These are phyloP conservation scores for Starmerella stigmatis DNA, from an alignment of 805 yeast species.

Conservation along the genomic window DNA sequence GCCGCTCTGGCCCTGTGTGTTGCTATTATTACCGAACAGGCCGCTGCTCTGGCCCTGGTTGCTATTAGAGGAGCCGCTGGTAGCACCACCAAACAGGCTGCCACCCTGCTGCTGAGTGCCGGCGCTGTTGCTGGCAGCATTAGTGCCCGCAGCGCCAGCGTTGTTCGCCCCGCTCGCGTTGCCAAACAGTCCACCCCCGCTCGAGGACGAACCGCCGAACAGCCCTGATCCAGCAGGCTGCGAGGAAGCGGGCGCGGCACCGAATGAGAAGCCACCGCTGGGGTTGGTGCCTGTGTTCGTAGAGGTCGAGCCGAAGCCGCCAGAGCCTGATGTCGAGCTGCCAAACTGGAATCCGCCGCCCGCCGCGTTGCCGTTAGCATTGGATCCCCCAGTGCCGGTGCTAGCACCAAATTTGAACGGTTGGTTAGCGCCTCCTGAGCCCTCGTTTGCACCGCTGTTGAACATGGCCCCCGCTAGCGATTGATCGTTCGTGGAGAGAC, in stretches of 20 bases:
- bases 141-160: no score
- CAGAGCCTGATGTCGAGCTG: no score
- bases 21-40: no score
- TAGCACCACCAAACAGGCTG: no score
- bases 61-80: no score
- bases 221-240: constrained; percentile 1
- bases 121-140: neutral
- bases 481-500: neutral
- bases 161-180: no score
- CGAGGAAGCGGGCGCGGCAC: no score
- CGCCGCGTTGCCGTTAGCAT: neutral
- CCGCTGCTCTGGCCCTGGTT: no score
- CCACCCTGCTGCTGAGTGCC: no score
- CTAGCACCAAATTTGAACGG: neutral
- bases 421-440: neutral
- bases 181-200: constrained; percentile 4
- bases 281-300: neutral
- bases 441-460: constrained; percentile 5
- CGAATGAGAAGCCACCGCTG: no score
- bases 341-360: constrained; percentile 3
- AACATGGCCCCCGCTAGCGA: constrained; percentile 1
- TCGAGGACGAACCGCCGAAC: constrained; percentile 1
- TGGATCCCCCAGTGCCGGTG: neutral
- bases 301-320: neutral
- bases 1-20: no score